phyloP scores from a whole-genome alignment of 805 yeast genomes.

The Schwanniomyces vanrijiae region DNA sequence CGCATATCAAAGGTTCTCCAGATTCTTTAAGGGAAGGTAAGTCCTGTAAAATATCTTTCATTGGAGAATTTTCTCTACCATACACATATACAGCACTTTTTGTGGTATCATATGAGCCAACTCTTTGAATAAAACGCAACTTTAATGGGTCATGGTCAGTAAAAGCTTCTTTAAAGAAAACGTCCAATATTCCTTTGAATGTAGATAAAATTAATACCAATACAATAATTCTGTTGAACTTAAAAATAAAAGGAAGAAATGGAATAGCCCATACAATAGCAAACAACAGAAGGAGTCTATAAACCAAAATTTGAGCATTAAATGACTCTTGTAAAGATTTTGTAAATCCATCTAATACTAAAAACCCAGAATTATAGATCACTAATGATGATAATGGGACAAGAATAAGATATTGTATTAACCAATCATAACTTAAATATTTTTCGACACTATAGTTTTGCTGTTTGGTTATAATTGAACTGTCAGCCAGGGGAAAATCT shows the following conservation, averaged over 20 bases:
- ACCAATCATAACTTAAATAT: conserved; percentile 76
- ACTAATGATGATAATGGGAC: conserved; percentile 65
- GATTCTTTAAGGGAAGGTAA: conserved; percentile 60
- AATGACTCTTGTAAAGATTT: conserved; percentile 72
- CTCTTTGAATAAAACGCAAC: conserved; percentile 63
- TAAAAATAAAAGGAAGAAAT: conserved; percentile 67
- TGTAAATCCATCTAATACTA: conserved; percentile 61
- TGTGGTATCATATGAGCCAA: conserved; percentile 42
- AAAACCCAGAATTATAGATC: conserved; percentile 53
- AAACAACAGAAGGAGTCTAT: conserved; percentile 23
- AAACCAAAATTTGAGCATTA: conserved; percentile 38
- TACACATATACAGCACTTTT: conserved; percentile 43
- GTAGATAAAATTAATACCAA: conserved; percentile 37
- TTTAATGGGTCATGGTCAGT: conserved; percentile 65
- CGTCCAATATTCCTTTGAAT: conserved; percentile 34
- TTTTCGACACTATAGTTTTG: conserved; percentile 15
- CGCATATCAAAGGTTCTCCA: conserved; percentile 33
- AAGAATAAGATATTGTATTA: conserved; percentile 63
- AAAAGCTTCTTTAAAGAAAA: conserved; percentile 56
- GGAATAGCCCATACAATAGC: conserved; percentile 44
- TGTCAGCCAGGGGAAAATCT: conserved; percentile 15
- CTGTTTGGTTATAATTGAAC: conserved; percentile 5
- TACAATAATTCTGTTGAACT: conserved; percentile 55
- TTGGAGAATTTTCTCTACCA: conserved; percentile 51
- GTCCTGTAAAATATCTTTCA: conserved; percentile 50